A percentile compares a stretch with the other conserved stretches of the same genome.
These are phyloP conservation scores for Calophaca sinica DNA, from an alignment of 306 rosid genomes.

Conservation along the genomic window DNA sequence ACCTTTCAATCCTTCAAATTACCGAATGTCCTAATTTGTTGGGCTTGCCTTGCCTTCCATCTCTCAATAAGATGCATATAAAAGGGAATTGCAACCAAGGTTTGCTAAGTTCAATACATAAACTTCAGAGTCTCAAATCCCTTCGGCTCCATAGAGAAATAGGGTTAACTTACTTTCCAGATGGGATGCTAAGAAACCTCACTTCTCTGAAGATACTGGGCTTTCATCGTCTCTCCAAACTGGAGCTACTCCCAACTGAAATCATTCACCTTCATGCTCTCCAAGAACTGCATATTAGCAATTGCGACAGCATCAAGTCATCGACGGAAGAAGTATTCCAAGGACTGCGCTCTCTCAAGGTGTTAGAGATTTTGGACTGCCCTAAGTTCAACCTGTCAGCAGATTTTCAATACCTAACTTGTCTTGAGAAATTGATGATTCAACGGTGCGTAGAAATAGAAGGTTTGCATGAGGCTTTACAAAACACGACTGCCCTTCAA, in stretches of 20 bases:
- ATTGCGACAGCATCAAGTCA: constrained; percentile 3
- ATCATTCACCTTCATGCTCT: neutral
- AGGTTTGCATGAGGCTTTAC: constrained; percentile 32
- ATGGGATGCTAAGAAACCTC: constrained; percentile 42
- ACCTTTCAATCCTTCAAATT: constrained; percentile 12
- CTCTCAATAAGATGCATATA: neutral
- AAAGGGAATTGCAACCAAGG: constrained; percentile 2
- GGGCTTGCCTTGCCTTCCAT: constrained; percentile 42
- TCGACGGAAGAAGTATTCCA: constrained; percentile 21
- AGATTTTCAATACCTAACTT: constrained; percentile 28
- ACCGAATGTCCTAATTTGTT: constrained; percentile 32
- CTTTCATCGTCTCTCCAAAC: neutral
- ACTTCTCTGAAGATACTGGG: constrained; percentile 20
- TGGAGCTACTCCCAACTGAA: neutral
- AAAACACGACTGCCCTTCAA: neutral
- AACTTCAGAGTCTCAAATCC: constrained; percentile 17
- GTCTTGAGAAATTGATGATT: neutral
- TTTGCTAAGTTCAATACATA: constrained; percentile 30
- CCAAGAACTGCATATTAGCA: neutral
- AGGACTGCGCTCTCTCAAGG: neutral
- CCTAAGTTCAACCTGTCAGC: constrained; percentile 2
- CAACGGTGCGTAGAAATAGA: neutral
- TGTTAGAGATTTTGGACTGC: fast-evolving
- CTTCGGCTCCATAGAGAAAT: too few relatives aligned
- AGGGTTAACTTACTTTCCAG: too few relatives aligned